Conservation (phyloP, 2,329 filamentous ascomycete species). For the Diaporthe nobilis region DNA sequence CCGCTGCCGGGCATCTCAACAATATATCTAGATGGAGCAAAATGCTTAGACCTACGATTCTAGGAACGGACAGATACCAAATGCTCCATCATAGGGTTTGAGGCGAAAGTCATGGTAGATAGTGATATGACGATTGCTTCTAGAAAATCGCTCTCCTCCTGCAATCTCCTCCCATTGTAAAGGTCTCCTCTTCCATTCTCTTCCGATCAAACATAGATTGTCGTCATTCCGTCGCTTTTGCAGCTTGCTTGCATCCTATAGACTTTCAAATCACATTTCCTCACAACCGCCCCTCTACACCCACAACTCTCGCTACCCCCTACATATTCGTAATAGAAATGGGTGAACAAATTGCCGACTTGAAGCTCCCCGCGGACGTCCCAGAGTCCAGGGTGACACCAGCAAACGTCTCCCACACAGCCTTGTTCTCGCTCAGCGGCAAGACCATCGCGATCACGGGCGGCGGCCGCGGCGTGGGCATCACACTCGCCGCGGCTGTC, state of each 20-base stretch:
- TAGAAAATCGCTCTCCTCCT: constrained; percentile 6
- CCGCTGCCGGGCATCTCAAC: neutral
- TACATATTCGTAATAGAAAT: neutral
- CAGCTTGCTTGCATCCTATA: neutral
- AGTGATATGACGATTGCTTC: constrained; percentile 27
- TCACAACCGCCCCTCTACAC: neutral
- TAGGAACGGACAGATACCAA: constrained; percentile 11
- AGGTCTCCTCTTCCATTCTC: neutral
- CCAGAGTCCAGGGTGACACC: constrained; percentile 31
- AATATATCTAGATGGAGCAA: neutral
- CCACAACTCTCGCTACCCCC: neutral
- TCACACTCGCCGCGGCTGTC: constrained; percentile 63
- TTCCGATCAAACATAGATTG: neutral
- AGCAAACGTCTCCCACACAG: constrained; percentile 22
- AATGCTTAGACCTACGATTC: constrained; percentile 31
- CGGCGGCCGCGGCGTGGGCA: constrained; percentile 64
- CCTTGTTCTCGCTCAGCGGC: constrained; percentile 19
- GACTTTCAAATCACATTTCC: neutral
- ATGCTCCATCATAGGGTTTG: neutral
- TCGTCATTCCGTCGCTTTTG: neutral
- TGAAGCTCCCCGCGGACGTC: constrained; percentile 25
- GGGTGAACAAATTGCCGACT: constrained; percentile 28
- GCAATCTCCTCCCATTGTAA: neutral
- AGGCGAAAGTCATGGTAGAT: neutral
- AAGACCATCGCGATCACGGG: constrained; percentile 64